Percentiles rank a stretch among this genome's conserved stretches.
phyloP scores from a whole-genome alignment of 1,139 yeast species.

The Candida albicans region DNA sequence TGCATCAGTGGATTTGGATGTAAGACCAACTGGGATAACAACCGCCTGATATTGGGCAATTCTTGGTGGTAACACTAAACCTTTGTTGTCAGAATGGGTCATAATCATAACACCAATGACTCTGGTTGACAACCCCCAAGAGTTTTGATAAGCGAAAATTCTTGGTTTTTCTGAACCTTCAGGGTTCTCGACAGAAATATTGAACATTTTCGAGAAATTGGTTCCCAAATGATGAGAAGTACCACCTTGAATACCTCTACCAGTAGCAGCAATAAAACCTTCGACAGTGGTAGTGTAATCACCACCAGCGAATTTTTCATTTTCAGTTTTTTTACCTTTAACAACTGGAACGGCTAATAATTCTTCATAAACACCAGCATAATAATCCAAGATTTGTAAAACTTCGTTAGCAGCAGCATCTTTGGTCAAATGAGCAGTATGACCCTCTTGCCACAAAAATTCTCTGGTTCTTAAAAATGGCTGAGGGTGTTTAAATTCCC shows the following conservation, averaged over 20 bases:
- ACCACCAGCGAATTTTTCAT: slow-evolving; percentile 99
- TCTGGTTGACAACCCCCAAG: slow-evolving; percentile 99
- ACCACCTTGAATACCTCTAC: slow-evolving; percentile 99
- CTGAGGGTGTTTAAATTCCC: slow-evolving; percentile 99
- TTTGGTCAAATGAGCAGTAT: slow-evolving; percentile 88
- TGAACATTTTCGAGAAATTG: slow-evolving; percentile 98
- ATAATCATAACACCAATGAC: slow-evolving; percentile 99
- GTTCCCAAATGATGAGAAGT: slow-evolving; percentile 98
- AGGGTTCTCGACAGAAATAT: slow-evolving; percentile 93
- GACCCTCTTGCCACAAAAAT: slow-evolving; percentile 99
- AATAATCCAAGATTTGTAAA: slow-evolving; percentile 78
- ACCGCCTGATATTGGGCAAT: slow-evolving; percentile 92
- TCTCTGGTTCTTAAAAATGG: slow-evolving; percentile 99
- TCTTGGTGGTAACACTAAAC: slow-evolving; percentile 96
- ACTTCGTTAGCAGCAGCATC: slow-evolving; percentile 86
- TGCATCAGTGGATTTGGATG: slow-evolving; percentile 79
- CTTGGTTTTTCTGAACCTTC: slow-evolving; percentile 85
- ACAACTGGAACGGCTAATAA: slow-evolving; percentile 96
- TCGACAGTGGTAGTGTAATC: slow-evolving; percentile 92
- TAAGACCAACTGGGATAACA: slow-evolving; percentile 92
- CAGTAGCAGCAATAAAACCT: slow-evolving; percentile 97
- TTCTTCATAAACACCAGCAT: slow-evolving; percentile 82
- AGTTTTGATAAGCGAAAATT: slow-evolving; percentile 90
- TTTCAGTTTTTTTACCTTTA: slow-evolving; percentile 93
- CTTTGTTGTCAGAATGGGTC: slow-evolving; percentile 98